Conservation (phyloP, 2,329 filamentous ascomycete species). For the Colletotrichum sp. region DNA sequence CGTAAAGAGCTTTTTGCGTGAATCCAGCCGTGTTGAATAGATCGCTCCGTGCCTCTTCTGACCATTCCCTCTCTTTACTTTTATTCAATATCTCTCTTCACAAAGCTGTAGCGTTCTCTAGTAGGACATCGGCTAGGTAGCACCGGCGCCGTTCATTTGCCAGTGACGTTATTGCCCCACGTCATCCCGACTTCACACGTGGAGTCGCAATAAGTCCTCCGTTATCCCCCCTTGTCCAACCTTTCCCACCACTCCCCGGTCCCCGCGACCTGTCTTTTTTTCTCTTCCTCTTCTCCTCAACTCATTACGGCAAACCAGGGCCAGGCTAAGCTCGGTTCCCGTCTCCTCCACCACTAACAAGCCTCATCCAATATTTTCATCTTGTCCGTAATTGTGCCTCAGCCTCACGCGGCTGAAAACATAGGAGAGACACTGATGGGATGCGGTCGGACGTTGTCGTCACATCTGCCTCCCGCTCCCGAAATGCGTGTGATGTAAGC, state of each 20-base stretch:
- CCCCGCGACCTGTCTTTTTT: not conserved
- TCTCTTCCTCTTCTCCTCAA: not conserved
- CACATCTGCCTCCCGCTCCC: slow-evolving; percentile 1
- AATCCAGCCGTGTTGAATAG: not conserved
- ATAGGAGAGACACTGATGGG: not conserved
- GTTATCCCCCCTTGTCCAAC: not conserved
- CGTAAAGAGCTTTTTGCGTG: not conserved
- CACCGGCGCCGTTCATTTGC: slow-evolving; percentile 3
- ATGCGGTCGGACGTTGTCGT: not conserved
- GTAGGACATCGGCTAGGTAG: not conserved
- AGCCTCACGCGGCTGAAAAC: not conserved
- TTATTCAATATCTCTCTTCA: not conserved
- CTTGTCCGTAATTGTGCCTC: not conserved
- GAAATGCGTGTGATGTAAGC: not conserved
- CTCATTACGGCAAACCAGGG: not conserved
- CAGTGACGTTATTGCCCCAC: slow-evolving; percentile 8
- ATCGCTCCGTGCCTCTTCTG: not conserved
- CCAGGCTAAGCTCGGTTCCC: not conserved
- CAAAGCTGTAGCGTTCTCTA: not conserved
- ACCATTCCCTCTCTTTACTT: not conserved
- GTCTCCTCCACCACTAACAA: not conserved
- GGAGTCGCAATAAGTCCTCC: slow-evolving; percentile 4
- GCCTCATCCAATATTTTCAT: not conserved
- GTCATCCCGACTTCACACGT: slow-evolving; percentile 20
- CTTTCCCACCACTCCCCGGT: not conserved